phyloP scores from a whole-genome alignment of 345 rosid species.

The Noccaea bulbosa region DNA sequence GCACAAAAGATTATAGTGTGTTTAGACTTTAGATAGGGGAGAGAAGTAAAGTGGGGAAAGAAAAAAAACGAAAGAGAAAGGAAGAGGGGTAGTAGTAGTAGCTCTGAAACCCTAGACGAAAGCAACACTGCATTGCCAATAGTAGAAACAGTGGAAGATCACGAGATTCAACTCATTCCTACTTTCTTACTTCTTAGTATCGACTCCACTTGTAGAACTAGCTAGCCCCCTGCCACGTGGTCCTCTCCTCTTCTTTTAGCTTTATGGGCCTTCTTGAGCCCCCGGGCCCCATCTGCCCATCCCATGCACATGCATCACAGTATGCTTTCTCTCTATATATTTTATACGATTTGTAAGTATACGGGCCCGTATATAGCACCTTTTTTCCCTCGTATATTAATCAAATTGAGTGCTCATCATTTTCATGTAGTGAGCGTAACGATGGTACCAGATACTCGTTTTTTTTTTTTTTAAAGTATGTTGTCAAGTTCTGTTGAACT shows the following conservation, averaged over 20 bases:
- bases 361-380: not conserved
- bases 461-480: no score
- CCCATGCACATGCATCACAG: conserved; percentile 44
- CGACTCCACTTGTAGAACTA: conserved; percentile 45
- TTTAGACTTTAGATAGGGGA: conserved; percentile 24
- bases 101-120: conserved; percentile 47
- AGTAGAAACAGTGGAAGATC: conserved; percentile 43
- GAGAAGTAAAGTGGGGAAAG: conserved; percentile 23
- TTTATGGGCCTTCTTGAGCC: conserved; percentile 37
- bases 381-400: not conserved
- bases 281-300: conserved; percentile 41
- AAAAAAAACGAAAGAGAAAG: conserved; percentile 4
- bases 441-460: no score
- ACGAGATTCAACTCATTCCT: conserved; percentile 49
- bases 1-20: conserved; percentile 2
- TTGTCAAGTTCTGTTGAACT: no score
- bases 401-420: not conserved
- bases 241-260: conserved; percentile 40
- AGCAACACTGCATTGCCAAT: conserved; percentile 42
- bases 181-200: conserved; percentile 40
- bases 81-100: conserved; percentile 16
- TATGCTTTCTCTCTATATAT: conserved; percentile 1
- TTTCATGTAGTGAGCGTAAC: no score
- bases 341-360: not conserved
- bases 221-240: conserved; percentile 43